Conservation (phyloP, 2,329 filamentous ascomycete genomes). For the Ampelomyces quisqualis region DNA sequence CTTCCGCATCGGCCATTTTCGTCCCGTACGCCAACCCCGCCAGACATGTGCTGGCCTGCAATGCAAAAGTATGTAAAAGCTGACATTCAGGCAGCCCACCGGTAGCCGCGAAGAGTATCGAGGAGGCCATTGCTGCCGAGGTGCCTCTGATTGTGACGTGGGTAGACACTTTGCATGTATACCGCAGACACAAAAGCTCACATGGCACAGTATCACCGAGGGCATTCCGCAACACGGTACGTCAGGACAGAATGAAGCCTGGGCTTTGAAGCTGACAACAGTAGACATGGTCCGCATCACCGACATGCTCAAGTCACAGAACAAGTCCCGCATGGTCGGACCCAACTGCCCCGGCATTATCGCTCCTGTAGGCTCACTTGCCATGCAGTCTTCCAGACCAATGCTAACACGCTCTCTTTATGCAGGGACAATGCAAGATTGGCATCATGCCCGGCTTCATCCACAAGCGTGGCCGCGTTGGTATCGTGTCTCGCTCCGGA, state of each 20-base stretch:
- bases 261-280: constrained; percentile 17
- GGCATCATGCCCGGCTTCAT: constrained; percentile 99
- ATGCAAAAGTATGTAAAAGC: too few species aligned
- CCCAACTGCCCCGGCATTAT: constrained; percentile 99
- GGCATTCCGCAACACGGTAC: constrained; percentile 95
- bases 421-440: constrained; percentile 93
- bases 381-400: constrained; percentile 5
- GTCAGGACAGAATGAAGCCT: constrained; percentile 21
- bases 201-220: constrained; percentile 72
- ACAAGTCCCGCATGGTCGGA: constrained; percentile 93
- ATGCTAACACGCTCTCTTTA: background rate
- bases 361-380: constrained; percentile 57
- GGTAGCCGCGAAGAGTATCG: constrained; percentile 88
- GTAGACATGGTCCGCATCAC: constrained; percentile 98
- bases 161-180: constrained; percentile 29
- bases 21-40: constrained; percentile 67
- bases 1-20: constrained; percentile 91
- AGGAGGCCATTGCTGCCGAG: constrained; percentile 92
- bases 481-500: constrained; percentile 96
- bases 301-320: constrained; percentile 94
- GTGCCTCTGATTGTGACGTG: constrained; percentile 89
- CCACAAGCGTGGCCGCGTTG: constrained; percentile 98
- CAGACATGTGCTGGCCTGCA: too few species aligned
- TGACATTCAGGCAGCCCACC: constrained; percentile 64
- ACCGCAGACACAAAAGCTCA: constrained; percentile 26